Evolutionary conservation across 306 rosid species (phyloP), one percentile per base, ranked within the genome.

Genomic region (Canavalia gladiata): DNA sequence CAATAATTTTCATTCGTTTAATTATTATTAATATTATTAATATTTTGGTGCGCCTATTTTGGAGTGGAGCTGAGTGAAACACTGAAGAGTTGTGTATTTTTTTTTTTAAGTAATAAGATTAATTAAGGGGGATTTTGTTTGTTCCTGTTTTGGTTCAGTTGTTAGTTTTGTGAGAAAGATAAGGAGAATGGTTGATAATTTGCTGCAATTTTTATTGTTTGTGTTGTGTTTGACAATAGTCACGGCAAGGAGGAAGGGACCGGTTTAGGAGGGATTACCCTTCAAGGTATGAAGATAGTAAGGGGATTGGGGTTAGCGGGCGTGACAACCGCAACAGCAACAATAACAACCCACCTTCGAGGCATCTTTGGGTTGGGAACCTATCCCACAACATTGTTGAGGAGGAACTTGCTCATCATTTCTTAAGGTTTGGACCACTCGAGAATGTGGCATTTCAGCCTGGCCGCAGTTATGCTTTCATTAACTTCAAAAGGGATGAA

Each of bases 281-380:
- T 75, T 75, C 84, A 39, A 86, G 91, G 52, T 81, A 76, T 56
- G 93, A 85, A 18, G 78, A 84, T 11, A 70, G 65, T 13, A 78
- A 80, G 57, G 81, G 83, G 43, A 68, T 59, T 60, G 77, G 83
- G 79, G 70, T 29, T 41, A 50, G 68, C 12, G 87, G 88, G 46
- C 88, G 88, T 3, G 83, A 70, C 63, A 62, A 33, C 58, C 85
- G 74, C 59, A 83, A 43, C 1, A 51, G 75, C 13, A 75, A 18
- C 33, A 50, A 7, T n/a, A 51, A 57, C 47, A 79, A 84, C 56
- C 98, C 94, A 31, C 97, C 97, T 47, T 95, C 99, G 31, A 88
- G 97, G 33, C 96, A 93, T 77, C 88, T 95, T 60, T 95, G 99
- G 98, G 89, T 93, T 50, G 99, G 99, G 64, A 93, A 95, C 63